Conservation (phyloP, 768 basidiomycete species). For the Hortiboletus campestris region DNA sequence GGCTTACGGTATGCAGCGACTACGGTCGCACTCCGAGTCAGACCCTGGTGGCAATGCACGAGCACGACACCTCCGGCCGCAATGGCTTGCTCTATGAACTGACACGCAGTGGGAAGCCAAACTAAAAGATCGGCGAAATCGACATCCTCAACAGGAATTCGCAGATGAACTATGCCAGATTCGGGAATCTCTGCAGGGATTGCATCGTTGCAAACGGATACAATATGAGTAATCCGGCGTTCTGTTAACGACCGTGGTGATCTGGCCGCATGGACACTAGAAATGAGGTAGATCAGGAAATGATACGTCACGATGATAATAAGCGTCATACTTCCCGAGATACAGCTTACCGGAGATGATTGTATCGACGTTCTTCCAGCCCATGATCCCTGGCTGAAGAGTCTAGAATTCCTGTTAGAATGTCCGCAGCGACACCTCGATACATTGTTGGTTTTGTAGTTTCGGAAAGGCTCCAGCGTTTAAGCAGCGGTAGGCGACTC, state of each 20-base stretch:
- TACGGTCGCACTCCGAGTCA: slow-evolving; percentile 66
- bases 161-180: slow-evolving; percentile 67
- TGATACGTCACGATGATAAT: slow-evolving; percentile 20
- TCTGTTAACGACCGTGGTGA: slow-evolving; percentile 71
- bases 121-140: slow-evolving; percentile 70
- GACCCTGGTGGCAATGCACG: slow-evolving; percentile 66
- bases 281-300: slow-evolving; percentile 45
- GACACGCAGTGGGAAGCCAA: slow-evolving; percentile 61
- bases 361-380: slow-evolving; percentile 67
- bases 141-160: slow-evolving; percentile 67
- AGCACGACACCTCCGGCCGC: slow-evolving; percentile 57
- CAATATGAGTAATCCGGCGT: slow-evolving; percentile 73
- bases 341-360: slow-evolving; percentile 65
- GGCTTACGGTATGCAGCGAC: slow-evolving; percentile 74
- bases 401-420: slow-evolving; percentile 31
- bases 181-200: slow-evolving; percentile 70
- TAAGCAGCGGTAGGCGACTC: slow-evolving; percentile 25
- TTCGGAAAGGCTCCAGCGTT: slow-evolving; percentile 19
- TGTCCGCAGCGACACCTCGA: slow-evolving; percentile 16
- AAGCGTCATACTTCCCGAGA: slow-evolving; percentile 66
- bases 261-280: slow-evolving; percentile 66
- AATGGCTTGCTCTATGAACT: slow-evolving; percentile 63
- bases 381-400: slow-evolving; percentile 28
- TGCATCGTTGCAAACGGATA: slow-evolving; percentile 72
- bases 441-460: slow-evolving; percentile 37